phyloP scores from a whole-genome alignment of 768 basidiomycete genomes.

The Naematelia encephala region DNA sequence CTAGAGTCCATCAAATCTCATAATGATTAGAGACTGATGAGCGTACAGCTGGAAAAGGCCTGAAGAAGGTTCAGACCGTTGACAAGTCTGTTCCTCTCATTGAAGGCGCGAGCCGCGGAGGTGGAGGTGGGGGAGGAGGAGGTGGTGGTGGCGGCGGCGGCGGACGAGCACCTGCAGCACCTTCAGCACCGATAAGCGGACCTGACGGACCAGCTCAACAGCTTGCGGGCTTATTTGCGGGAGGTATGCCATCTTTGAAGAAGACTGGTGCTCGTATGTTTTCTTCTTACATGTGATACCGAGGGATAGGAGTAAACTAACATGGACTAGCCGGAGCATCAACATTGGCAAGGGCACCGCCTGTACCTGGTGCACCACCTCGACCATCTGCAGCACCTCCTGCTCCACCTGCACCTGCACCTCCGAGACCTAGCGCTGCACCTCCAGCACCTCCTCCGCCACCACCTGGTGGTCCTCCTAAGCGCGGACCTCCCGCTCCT shows the following conservation, averaged over 20 bases:
- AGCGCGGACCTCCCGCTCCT: slow-evolving; percentile 43
- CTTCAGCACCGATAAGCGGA: slow-evolving; percentile 27
- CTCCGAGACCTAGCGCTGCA: slow-evolving; percentile 21
- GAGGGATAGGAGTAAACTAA: too few species aligned
- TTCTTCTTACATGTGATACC: too few species aligned
- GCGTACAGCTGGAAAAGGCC: slow-evolving; percentile 60
- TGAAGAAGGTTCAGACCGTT: slow-evolving; percentile 79
- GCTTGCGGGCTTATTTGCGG: slow-evolving; percentile 79
- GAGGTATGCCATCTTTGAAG: slow-evolving; percentile 86
- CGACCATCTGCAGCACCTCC: slow-evolving; percentile 26
- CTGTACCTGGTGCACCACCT: slow-evolving; percentile 45
- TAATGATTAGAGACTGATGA: slow-evolving; percentile 7
- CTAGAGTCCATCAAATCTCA: background rate
- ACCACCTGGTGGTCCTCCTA: slow-evolving; percentile 31
- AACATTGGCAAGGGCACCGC: slow-evolving; percentile 52
- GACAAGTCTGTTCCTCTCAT: slow-evolving; percentile 55
- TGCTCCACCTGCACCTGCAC: slow-evolving; percentile 19
- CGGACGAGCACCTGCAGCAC: slow-evolving; percentile 14
- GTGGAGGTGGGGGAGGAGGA: slow-evolving; percentile 51
- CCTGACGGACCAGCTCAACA: slow-evolving; percentile 65
- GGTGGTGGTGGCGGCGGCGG: slow-evolving; percentile 28
- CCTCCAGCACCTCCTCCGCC: slow-evolving; percentile 30
- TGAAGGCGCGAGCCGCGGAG: slow-evolving; percentile 22
- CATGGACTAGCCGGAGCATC: slow-evolving; percentile 64
- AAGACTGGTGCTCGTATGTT: slow-evolving; percentile 59